Base-by-base conservation (phyloP, 1,284 basidiomycete genomes). In the Cerrena zonata region DNA sequence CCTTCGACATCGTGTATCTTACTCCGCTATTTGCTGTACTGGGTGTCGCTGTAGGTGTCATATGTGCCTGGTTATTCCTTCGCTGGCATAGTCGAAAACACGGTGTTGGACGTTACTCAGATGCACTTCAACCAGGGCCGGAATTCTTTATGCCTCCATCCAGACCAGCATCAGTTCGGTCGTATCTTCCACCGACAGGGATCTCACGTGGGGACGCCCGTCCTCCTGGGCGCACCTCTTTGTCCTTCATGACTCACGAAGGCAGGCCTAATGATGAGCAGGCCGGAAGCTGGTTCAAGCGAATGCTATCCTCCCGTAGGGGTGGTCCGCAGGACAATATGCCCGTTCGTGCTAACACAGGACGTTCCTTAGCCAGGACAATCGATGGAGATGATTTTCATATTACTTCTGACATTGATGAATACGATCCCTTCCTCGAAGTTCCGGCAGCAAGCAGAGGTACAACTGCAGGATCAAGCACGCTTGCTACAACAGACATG, bases 11-110 rank as follows among this genome's bases (percentile, higher is more conserved):
- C 13, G 60, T 68, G 13, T 73, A 69, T 39, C 68, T 77, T 25
- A 54, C 68, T 1, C 73, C 76, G 0, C 45, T 78, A 19, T 74
- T 75, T 34, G 61, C 66, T 5, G 50, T 66, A 1, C 57, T 72
- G 4, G 75, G 73, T 18, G 55, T 66, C 15, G 51, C 63, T 1
- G 54, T 70, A 4, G 75, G 76, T 24, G 59, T 60, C 18, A 58
- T 68, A 15, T 51, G 49, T 1, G 55, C 61, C 3, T 63, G 62
- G 59, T 40, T 63, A 11, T 46, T 61, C 10, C 50, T 65, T 50
- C 62, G 62, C 30, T 63, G 59, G 34, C 52, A 54, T 15, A 41
- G 47, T n/a, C 54, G 54, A 1, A 49, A 58, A 11, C 46, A 46
- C 3, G 24, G 38, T 5, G 51, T 43, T 12, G 49, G 45, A 19